These are phyloP conservation scores for Ogataea paradorogensis DNA, from an alignment of 805 yeast species.

Conservation along the genomic window DNA sequence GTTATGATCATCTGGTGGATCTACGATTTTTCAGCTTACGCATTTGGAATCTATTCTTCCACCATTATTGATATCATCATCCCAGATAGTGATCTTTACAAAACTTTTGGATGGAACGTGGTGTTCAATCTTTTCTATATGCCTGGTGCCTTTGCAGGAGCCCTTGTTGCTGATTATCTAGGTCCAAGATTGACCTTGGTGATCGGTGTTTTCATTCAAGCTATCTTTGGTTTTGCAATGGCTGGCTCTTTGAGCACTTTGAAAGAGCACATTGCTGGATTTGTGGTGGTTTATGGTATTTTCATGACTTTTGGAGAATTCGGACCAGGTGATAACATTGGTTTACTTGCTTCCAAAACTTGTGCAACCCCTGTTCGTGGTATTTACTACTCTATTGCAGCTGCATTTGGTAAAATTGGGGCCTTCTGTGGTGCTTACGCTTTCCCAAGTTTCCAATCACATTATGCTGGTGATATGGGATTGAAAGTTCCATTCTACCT, in stretches of 20 bases:
- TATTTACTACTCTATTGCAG: slow-evolving; percentile 85
- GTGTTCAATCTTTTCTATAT: slow-evolving; percentile 83
- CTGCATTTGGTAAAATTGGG: slow-evolving; percentile 89
- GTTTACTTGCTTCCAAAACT: slow-evolving; percentile 82
- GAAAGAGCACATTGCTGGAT: slow-evolving; percentile 64
- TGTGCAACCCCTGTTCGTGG: slow-evolving; percentile 87
- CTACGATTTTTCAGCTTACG: slow-evolving; percentile 84
- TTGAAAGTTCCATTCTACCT: slow-evolving; percentile 78
- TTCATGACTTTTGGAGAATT: slow-evolving; percentile 87
- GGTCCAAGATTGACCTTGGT: slow-evolving; percentile 86
- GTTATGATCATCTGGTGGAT: slow-evolving; percentile 85
- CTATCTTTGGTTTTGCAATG: slow-evolving; percentile 78
- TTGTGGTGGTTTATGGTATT: slow-evolving; percentile 85
- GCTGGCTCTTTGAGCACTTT: slow-evolving; percentile 64
- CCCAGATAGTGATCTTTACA: slow-evolving; percentile 59
- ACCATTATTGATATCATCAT: slow-evolving; percentile 60
- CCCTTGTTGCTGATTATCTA: slow-evolving; percentile 74
- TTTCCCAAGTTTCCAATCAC: slow-evolving; percentile 73
- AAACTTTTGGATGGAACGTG: slow-evolving; percentile 88
- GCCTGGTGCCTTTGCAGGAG: slow-evolving; percentile 90
- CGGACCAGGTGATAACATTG: slow-evolving; percentile 93
- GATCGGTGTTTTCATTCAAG: slow-evolving; percentile 69
- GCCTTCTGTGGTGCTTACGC: slow-evolving; percentile 89
- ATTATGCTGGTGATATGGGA: slow-evolving; percentile 60
- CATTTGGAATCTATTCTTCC: slow-evolving; percentile 82